Evolutionary conservation across 2,329 filamentous ascomycete species (phyloP).

Genomic region (Fusarium sp.): DNA sequence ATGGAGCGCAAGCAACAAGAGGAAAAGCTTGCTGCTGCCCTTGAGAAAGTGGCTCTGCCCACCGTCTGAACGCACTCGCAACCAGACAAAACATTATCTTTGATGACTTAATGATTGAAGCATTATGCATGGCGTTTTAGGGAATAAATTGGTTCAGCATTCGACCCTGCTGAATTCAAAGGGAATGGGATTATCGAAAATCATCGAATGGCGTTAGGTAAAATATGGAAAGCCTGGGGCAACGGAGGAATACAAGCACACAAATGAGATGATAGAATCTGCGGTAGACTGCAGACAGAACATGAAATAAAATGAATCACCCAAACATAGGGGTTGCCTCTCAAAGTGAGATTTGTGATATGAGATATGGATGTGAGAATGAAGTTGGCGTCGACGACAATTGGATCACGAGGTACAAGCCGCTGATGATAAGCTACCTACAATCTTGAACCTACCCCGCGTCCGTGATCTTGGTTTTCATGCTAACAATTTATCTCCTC

Average conservation of each 20-base stretch:
- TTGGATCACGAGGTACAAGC: conserved; percentile 41
- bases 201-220: conserved; percentile 43
- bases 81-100: conserved; percentile 17
- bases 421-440: conserved; percentile 31
- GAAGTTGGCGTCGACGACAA: conserved; percentile 34
- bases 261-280: conserved; percentile 25
- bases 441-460: conserved; percentile 42
- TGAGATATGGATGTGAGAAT: conserved; percentile 14
- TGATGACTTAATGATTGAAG: conserved; percentile 48
- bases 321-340: background rate
- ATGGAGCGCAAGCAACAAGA: conserved; percentile 76
- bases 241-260: conserved; percentile 27
- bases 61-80: conserved; percentile 46
- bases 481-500: conserved; percentile 29
- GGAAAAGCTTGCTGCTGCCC: conserved; percentile 48
- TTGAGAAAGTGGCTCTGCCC: conserved; percentile 46
- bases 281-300: conserved; percentile 29
- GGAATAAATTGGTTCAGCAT: conserved; percentile 33
- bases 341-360: conserved; percentile 5
- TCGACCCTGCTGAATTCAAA: conserved; percentile 17
- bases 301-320: conserved; percentile 25
- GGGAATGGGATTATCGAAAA: conserved; percentile 24
- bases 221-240: conserved; percentile 19
- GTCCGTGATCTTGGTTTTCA: conserved; percentile 17
- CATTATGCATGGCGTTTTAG: conserved; percentile 47